A percentile compares a stretch with the other conserved stretches of the same genome.
phyloP scores from a whole-genome alignment of 257 asterid species.

The Gentiana straminea region DNA sequence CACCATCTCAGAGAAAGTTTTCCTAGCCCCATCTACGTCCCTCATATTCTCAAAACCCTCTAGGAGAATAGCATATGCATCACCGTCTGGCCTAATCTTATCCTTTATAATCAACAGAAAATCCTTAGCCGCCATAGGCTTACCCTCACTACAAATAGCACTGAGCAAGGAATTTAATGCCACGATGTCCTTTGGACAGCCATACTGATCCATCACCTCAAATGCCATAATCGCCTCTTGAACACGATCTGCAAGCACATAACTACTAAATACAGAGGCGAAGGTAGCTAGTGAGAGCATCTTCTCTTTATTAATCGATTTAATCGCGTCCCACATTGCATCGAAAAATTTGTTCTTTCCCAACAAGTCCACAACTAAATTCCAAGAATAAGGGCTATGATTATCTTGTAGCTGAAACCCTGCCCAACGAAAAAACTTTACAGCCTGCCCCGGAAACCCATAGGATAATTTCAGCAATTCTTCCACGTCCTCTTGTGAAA shows the following conservation, averaged over 20 bases:
- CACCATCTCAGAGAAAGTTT: constrained; percentile 46
- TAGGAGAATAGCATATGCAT: constrained; percentile 46
- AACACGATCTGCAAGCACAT: constrained; percentile 32
- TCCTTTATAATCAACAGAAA: constrained; percentile 25
- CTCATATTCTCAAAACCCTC: constrained; percentile 59
- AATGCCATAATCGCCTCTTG: constrained; percentile 46
- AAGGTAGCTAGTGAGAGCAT: constrained; percentile 43
- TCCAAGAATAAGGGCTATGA: constrained; percentile 48
- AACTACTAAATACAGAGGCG: constrained; percentile 41
- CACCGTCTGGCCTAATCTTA: constrained; percentile 32
- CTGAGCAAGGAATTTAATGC: constrained; percentile 42
- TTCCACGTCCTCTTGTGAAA: constrained; percentile 46
- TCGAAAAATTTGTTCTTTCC: constrained; percentile 55
- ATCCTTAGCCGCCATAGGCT: constrained; percentile 34
- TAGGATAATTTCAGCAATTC: constrained; percentile 47
- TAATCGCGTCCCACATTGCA: constrained; percentile 81
- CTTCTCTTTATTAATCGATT: constrained; percentile 43
- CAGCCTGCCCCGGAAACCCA: constrained; percentile 38
- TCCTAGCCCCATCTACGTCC: constrained; percentile 29
- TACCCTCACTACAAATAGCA: constrained; percentile 47
- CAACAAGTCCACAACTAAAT: constrained; percentile 55
- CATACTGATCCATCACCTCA: constrained; percentile 53
- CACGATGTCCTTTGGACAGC: constrained; percentile 23
- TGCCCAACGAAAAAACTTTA: constrained; percentile 67
- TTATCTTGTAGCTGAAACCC: constrained; percentile 30